phyloP scores from a whole-genome alignment of 495 filamentous ascomycete genomes.

The Chaetomium tenue region DNA sequence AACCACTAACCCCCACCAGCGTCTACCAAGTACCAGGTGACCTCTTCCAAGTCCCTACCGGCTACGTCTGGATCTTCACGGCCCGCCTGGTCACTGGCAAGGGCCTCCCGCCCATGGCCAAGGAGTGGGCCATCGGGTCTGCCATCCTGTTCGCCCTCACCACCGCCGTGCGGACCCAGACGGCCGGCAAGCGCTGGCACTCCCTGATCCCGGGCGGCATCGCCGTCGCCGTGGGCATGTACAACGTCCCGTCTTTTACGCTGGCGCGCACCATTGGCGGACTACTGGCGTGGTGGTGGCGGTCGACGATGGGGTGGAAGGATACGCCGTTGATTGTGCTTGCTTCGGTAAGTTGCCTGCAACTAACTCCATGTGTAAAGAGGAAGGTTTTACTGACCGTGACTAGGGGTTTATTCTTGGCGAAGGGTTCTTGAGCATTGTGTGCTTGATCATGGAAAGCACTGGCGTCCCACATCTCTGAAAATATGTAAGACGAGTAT shows the following conservation, averaged over 20 bases:
- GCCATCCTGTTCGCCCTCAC: constrained; percentile 66
- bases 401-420: constrained; percentile 78
- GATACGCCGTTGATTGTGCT: constrained; percentile 59
- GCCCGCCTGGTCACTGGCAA: constrained; percentile 91
- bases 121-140: constrained; percentile 69
- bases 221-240: constrained; percentile 96
- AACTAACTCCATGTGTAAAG: background rate
- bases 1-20: constrained; percentile 15
- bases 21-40: constrained; percentile 86
- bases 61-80: constrained; percentile 95
- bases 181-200: constrained; percentile 49
- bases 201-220: constrained; percentile 83
- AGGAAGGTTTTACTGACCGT: constrained; percentile 20
- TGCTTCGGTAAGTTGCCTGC: constrained; percentile 49
- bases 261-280: constrained; percentile 86
- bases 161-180: constrained; percentile 63
- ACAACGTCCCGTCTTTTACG: constrained; percentile 95
- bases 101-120: constrained; percentile 78
- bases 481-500: constrained; percentile 28
- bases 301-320: constrained; percentile 46
- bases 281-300: constrained; percentile 80
- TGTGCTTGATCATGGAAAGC: constrained; percentile 83
- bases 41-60: constrained; percentile 90
- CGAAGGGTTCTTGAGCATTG: constrained; percentile 90
- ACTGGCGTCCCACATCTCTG: constrained; percentile 69